Conservation (phyloP, 2,329 filamentous ascomycete genomes). For the Ramularia endophylla region DNA sequence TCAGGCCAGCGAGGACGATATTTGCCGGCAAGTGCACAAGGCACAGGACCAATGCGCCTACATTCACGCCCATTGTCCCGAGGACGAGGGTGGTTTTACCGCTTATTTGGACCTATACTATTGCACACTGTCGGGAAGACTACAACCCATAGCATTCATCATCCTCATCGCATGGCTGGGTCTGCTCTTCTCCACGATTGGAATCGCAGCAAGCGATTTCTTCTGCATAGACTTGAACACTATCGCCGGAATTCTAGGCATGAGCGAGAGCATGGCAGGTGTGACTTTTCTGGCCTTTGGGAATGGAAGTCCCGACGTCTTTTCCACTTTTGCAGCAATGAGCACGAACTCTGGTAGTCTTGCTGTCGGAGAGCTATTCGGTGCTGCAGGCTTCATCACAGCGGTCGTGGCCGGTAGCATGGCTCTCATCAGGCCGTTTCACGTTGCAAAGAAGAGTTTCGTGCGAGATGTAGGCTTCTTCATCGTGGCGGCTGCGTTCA, state of each 20-base stretch:
- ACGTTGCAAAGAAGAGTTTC: conserved; percentile 83
- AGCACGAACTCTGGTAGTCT: conserved; percentile 94
- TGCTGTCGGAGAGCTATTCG: conserved; percentile 90
- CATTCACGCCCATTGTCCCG: conserved; percentile 71
- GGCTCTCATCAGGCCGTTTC: conserved; percentile 93
- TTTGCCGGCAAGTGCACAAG: conserved; percentile 75
- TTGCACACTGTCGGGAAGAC: conserved; percentile 59
- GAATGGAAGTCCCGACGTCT: conserved; percentile 96
- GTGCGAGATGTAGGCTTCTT: conserved; percentile 91
- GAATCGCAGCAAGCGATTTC: conserved; percentile 96
- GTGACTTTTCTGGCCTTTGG: conserved; percentile 96
- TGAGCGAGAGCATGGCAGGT: conserved; percentile 93
- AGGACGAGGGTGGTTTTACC: conserved; percentile 84
- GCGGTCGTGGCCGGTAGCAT: conserved; percentile 95
- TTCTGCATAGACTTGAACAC: conserved; percentile 96
- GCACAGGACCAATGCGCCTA: conserved; percentile 81
- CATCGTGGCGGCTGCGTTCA: conserved; percentile 77
- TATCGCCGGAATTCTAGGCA: conserved; percentile 77
- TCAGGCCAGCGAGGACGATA: conserved; percentile 29
- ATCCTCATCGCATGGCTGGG: conserved; percentile 78
- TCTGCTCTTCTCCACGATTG: conserved; percentile 91
- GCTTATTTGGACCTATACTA: conserved; percentile 91
- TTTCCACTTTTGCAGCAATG: conserved; percentile 98
- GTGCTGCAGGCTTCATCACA: conserved; percentile 92
- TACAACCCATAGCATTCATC: conserved; percentile 69